Conservation (phyloP, 2,329 filamentous ascomycete species). For the Penicillium sp. region DNA sequence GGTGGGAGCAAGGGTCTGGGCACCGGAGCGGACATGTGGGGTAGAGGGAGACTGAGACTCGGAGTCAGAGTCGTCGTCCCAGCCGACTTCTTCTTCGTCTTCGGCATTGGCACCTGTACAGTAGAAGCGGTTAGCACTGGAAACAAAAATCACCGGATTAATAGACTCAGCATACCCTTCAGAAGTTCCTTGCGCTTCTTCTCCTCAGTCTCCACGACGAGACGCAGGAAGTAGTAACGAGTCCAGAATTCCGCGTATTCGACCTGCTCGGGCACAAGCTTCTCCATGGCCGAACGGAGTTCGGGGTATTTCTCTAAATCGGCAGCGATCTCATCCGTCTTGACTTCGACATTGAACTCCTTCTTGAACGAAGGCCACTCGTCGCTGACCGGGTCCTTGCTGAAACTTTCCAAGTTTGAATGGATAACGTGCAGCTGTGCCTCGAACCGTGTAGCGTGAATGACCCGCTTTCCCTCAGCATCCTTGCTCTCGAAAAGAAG, state of each 20-base stretch:
- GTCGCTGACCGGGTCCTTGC: slow-evolving; percentile 71
- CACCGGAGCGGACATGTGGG: slow-evolving; percentile 43
- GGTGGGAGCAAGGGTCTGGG: slow-evolving; percentile 30
- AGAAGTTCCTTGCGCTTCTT: slow-evolving; percentile 82
- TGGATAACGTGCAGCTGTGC: slow-evolving; percentile 96
- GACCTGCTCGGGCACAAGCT: slow-evolving; percentile 88
- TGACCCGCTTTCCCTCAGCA: slow-evolving; percentile 81
- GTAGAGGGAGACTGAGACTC: slow-evolving; percentile 48
- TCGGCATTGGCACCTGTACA: slow-evolving; percentile 50
- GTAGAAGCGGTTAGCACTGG: slow-evolving; percentile 5
- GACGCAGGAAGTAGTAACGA: slow-evolving; percentile 90
- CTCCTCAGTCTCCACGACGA: slow-evolving; percentile 92
- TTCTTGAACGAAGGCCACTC: slow-evolving; percentile 74
- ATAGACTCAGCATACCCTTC: slow-evolving; percentile 65
- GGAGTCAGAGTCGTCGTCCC: slow-evolving; percentile 70
- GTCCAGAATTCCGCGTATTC: slow-evolving; percentile 89
- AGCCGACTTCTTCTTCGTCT: slow-evolving; percentile 69
- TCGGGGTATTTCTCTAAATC: slow-evolving; percentile 87
- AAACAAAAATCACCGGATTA: not conserved
- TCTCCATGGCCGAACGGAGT: slow-evolving; percentile 86
- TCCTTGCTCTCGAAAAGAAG: slow-evolving; percentile 95
- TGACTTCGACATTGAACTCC: slow-evolving; percentile 75
- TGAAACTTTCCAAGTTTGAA: slow-evolving; percentile 76
- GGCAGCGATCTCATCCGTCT: slow-evolving; percentile 77
- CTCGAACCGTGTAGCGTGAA: slow-evolving; percentile 91